These are phyloP conservation scores for Manihot esculenta DNA, from an alignment of 441 rosid genomes.

Conservation along the genomic window DNA sequence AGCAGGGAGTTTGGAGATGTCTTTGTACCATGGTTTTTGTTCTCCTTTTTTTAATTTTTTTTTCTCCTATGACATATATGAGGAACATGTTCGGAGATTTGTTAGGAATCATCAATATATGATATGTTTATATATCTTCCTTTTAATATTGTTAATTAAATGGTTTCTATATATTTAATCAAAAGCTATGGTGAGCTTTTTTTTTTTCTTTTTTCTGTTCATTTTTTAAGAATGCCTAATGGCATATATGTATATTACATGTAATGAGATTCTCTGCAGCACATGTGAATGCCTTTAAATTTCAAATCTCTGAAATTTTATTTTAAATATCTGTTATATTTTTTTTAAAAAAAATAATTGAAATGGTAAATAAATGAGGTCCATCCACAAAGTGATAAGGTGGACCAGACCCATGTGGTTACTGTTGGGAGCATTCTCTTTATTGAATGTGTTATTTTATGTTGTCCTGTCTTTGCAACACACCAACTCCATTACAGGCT, in stretches of 20 bases:
- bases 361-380: conserved; percentile 27
- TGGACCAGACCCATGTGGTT: conserved; percentile 39
- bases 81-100: conserved; percentile 22
- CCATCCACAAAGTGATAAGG: conserved; percentile 32
- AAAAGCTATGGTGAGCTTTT: conserved; percentile 19
- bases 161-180: too few species aligned
- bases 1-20: conserved; percentile 56
- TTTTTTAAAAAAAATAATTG: too few species aligned
- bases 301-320: too few species aligned
- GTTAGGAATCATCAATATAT: conserved; percentile 26
- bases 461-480: conserved; percentile 8
- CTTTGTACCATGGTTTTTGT: conserved; percentile 10
- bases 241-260: too few species aligned
- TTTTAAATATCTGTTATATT: too few species aligned
- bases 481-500: neutral
- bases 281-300: too few species aligned
- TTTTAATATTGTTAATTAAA: conserved; percentile 13
- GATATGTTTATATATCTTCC: neutral
- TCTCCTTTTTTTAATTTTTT: neutral
- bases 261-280: too few species aligned
- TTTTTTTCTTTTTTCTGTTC: neutral
- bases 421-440: conserved; percentile 21
- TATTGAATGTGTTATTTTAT: conserved; percentile 1
- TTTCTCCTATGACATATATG: neutral
- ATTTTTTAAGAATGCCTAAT: too few species aligned